phyloP scores from a whole-genome alignment of 2,329 filamentous ascomycete genomes.

The Botrytis paeoniae region DNA sequence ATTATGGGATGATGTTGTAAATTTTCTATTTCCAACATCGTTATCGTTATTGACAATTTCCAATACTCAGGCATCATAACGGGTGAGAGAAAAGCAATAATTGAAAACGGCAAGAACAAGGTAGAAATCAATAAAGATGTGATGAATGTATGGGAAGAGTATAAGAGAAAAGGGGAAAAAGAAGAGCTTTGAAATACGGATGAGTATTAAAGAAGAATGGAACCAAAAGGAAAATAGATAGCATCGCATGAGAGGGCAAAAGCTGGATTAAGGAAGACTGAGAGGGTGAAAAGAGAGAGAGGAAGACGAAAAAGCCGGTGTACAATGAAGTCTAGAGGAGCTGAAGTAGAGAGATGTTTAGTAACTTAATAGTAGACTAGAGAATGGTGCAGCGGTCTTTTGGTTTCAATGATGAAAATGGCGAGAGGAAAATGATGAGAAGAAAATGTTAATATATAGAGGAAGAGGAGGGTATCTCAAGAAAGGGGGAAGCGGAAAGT shows the following conservation, averaged over 20 bases:
- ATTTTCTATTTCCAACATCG: too few species aligned
- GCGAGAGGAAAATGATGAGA: background rate
- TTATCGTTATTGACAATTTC: too few species aligned
- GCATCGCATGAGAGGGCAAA: background rate
- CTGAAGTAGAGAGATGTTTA: background rate
- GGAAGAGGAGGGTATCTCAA: too few species aligned
- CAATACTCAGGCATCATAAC: too few species aligned
- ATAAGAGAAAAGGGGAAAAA: background rate
- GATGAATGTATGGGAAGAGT: background rate
- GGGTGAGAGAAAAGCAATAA: too few species aligned
- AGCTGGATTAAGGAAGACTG: background rate
- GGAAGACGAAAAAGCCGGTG: background rate
- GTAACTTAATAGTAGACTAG: background rate
- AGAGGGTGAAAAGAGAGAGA: background rate
- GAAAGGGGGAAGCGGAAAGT: too few species aligned
- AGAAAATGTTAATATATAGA: too few species aligned
- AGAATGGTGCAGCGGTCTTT: background rate
- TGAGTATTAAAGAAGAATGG: rapidly evolving
- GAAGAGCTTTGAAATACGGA: background rate
- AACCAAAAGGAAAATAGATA: too few species aligned
- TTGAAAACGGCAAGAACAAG: background rate
- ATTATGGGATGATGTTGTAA: too few species aligned
- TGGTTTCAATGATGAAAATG: background rate
- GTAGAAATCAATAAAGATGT: background rate
- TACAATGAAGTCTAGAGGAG: background rate